Evolutionary conservation across 2,329 filamentous ascomycete species (phyloP), one percentile per base, ranked within the genome.

Genomic region (Phyllosticta citribraziliensis): DNA sequence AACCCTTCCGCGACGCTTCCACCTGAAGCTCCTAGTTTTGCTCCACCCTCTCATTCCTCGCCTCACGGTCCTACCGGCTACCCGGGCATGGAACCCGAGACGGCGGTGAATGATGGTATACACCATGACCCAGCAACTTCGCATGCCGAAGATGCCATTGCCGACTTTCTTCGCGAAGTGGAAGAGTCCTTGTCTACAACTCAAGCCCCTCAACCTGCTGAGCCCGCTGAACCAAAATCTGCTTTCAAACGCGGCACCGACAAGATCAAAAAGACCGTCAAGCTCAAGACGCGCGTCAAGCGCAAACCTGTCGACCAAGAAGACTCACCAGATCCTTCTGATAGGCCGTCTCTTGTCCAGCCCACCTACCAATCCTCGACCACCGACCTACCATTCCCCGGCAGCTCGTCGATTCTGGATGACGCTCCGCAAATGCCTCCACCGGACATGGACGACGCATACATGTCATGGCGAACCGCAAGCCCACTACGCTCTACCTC

Each of bases 371-470:
- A 82, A 63, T 75, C 79, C 30, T 73, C 79, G 25, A 72, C 76
- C 22, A 70, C 72, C 51, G 76, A 76, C 19, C 68, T 75, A 56
- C 75, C 78, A 10, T 65, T 75, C 10, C 80, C 79, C 20, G 73
- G 80, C 68, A 70, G 77, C 24, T 72, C 78, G 5, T 82, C 80
- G 1, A 74, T 83, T 30, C 69, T 83, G 50, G 80, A 82, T 66
- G 71, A 71, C 61, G 77, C 76, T 1, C 79, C 79, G 4, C 74
- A 74, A 53, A 78, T 81, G 60, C 76, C 76, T 1, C 86, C 87
- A 57, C 81, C 83, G 3, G 81, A 82, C 2, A 76, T 79, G 63
- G 85, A 88, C 54, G 54, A 52, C 3, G 81, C 84, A 40, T 87
- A 89, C 65, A 79, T 82, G 1, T 81, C 84, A 5, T 90, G 88